Evolutionary conservation across 768 basidiomycete genomes (phyloP), one percentile per base, ranked within the genome.

Genomic region (Pluteus cervinus): DNA sequence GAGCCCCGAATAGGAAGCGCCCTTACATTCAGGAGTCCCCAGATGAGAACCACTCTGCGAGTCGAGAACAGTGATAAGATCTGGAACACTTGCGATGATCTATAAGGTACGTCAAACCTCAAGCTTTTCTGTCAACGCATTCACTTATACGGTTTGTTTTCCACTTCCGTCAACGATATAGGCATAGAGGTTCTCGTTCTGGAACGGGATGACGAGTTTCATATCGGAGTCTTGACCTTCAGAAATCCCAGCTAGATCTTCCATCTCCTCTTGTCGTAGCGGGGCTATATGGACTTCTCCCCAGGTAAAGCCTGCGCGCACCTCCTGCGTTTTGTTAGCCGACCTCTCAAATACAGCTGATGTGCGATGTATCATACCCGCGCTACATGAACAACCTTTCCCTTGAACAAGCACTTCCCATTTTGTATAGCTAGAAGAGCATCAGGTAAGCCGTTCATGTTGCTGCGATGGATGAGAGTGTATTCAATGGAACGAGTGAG

Each of bases 31-130:
- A 16, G 69, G 81, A 1, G 79, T 79, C 10, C 81, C 79, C 6
- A 84, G 58, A 21, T 77, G 73, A 3, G 68, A 61, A 1, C 80
- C 81, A 40, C 61, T 76, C 44, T 78, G 76, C 15, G 75, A 70
- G 45, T 84, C 80, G 8, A 82, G 55, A 8, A 82, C 72, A 0
- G 72, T 62, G 37, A 83, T 79, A 17, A 84, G 62, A 52, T 83
- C 81, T 3, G 81, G 81, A 8, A 84, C 81, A 23, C 68, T 66
- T 22, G 69, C 73, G 1, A 73, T 56, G 25, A 76, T 58, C 68
- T 73, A 31, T 4, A 21, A 16, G 22, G 8, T 9, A 34, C 2
- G 29, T n/a, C n/a, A n/a, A n/a, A n/a, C n/a, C n/a, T n/a, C n/a
- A n/a, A n/a, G n/a, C n/a, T n/a, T n/a, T n/a, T n/a, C n/a, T n/a